Conservation (phyloP, 225 moss, liverwort and hornwort genomes). For the Lunularia cruciata region DNA sequence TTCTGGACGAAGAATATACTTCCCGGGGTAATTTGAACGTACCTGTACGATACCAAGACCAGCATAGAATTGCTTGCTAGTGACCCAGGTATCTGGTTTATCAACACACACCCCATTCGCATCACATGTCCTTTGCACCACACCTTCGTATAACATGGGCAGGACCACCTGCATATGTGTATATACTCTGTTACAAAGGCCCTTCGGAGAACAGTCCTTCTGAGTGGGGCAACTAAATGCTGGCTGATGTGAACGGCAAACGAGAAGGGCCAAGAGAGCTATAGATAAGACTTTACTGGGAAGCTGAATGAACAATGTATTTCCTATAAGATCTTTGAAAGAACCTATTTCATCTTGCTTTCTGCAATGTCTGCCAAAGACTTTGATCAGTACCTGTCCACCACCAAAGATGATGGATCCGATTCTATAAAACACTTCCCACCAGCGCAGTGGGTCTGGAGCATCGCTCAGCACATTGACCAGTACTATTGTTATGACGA, state of each 20-base stretch:
- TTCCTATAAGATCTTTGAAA: no score
- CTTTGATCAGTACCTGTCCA: slow-evolving; percentile 32
- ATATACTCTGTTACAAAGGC: no score
- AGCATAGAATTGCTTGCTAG: slow-evolving; percentile 62
- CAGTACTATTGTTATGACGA: slow-evolving; percentile 42
- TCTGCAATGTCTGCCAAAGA: no score
- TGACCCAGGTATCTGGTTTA: slow-evolving; percentile 42
- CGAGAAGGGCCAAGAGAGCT: no score
- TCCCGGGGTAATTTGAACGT: no score
- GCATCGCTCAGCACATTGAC: slow-evolving; percentile 35
- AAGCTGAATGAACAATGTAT: neutral
- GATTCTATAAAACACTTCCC: slow-evolving; percentile 62
- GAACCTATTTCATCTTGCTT: no score
- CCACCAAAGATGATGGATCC: slow-evolving; percentile 65
- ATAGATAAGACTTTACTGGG: no score
- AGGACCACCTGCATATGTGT: slow-evolving; percentile 45
- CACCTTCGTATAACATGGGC: slow-evolving; percentile 54
- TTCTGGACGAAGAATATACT: neutral
- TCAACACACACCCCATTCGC: slow-evolving; percentile 37
- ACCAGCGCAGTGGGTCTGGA: slow-evolving; percentile 44
- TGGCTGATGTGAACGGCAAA: neutral
- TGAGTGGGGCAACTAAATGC: no score
- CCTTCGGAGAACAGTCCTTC: neutral
- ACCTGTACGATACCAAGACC: slow-evolving; percentile 47
- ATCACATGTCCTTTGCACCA: slow-evolving; percentile 54